Evolutionary conservation across 306 rosid species (phyloP).

Genomic region (Benincasa hispida): DNA sequence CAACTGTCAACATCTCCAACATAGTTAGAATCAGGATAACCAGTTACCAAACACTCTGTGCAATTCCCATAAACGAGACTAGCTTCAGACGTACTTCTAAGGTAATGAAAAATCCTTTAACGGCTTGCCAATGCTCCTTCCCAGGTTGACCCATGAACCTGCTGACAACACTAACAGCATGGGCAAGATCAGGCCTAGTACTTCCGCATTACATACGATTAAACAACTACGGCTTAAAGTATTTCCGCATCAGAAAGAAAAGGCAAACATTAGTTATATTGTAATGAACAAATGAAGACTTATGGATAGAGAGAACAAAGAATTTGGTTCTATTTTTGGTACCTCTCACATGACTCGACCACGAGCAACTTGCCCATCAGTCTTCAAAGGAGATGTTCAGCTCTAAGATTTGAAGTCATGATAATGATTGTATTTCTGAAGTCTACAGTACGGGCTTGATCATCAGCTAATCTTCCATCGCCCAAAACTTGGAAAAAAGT

Average conservation of each 20-base stretch:
- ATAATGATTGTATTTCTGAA: constrained; percentile 75
- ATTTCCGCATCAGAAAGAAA: constrained; percentile 41
- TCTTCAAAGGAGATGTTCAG: constrained; percentile 68
- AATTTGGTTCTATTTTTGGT: neutral
- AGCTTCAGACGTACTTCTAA: too few relatives aligned
- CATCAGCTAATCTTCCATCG: constrained; percentile 90
- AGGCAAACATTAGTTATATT: neutral
- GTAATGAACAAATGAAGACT: neutral
- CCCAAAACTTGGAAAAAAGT: constrained; percentile 76
- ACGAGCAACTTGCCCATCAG: constrained; percentile 59
- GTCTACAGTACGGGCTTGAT: constrained; percentile 84
- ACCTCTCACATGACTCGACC: constrained; percentile 72
- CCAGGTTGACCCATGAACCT: too few relatives aligned
- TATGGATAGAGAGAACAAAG: neutral
- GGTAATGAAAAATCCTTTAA: too few relatives aligned
- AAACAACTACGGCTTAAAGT: constrained; percentile 78
- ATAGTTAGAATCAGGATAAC: too few relatives aligned
- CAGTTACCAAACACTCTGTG: too few relatives aligned
- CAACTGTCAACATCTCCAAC: too few relatives aligned
- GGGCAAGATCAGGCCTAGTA: too few relatives aligned
- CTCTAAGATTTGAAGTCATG: constrained; percentile 92
- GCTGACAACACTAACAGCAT: too few relatives aligned
- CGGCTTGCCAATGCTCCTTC: too few relatives aligned
- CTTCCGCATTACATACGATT: too few relatives aligned
- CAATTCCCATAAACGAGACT: too few relatives aligned